Percentiles rank a stretch among this genome's conserved stretches.
phyloP scores from a whole-genome alignment of 176 grass and related monocot genomes.

The Aechmea fasciata region DNA sequence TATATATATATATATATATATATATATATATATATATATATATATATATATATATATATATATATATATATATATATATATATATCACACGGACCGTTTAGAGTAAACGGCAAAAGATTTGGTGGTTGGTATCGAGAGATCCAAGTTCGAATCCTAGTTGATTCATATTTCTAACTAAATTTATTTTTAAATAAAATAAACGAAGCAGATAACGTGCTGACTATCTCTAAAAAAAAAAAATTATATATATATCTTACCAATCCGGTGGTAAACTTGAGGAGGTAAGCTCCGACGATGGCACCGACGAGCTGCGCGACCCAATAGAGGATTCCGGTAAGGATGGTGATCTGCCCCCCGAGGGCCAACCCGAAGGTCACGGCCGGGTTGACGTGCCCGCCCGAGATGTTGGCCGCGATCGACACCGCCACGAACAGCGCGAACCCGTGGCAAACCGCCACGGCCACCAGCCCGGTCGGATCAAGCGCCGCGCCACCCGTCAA shows the following conservation, averaged over 20 bases:
- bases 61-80: not conserved
- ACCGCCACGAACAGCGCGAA: constrained; percentile 66
- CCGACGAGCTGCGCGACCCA: constrained; percentile 73
- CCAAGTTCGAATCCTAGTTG: no score
- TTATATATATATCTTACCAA: constrained; percentile 18
- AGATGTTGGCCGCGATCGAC: constrained; percentile 64
- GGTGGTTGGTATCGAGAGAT: no score
- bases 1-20: no score
- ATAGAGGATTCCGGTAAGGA: constrained; percentile 70
- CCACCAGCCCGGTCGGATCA: constrained; percentile 52
- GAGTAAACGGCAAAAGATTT: no score
- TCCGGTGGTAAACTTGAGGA: constrained; percentile 52
- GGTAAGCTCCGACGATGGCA: constrained; percentile 50
- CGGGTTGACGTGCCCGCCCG: constrained; percentile 68
- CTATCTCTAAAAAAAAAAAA: no score
- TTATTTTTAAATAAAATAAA: no score
- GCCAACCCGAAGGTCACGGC: constrained; percentile 76
- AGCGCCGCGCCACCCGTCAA: constrained; percentile 33
- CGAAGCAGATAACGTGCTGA: no score
- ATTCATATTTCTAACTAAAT: no score
- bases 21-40: no score
- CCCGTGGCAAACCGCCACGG: constrained; percentile 54
- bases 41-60: not conserved
- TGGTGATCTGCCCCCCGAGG: constrained; percentile 74
- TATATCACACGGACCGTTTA: no score